Evolutionary conservation across 1,139 yeast species (phyloP).

Genomic region (Magnusiomyces clavatus): DNA sequence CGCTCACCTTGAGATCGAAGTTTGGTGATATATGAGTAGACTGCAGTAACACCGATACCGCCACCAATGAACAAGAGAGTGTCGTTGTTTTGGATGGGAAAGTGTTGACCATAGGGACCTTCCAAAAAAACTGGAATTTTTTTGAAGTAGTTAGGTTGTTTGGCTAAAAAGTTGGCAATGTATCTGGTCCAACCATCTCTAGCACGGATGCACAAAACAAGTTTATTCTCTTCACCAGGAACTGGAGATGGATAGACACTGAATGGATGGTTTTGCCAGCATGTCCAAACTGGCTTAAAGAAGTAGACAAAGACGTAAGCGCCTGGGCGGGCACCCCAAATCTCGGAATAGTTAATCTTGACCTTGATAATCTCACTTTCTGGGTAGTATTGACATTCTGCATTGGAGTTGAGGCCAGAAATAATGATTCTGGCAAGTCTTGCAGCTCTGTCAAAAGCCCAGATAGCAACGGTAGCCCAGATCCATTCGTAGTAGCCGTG

Average conservation of each 20-base stretch:
- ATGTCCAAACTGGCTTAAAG: slow-evolving; percentile 41
- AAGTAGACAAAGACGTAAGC: slow-evolving; percentile 52
- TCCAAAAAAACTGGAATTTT: slow-evolving; percentile 36
- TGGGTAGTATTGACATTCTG: slow-evolving; percentile 20
- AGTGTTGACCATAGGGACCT: slow-evolving; percentile 49
- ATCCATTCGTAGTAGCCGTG: slow-evolving; percentile 36
- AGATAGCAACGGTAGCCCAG: slow-evolving; percentile 32
- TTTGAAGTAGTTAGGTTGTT: slow-evolving; percentile 15
- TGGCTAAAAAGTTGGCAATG: slow-evolving; percentile 19
- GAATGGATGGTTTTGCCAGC: slow-evolving; percentile 63
- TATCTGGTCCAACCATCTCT: slow-evolving; percentile 27
- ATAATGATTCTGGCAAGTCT: slow-evolving; percentile 31
- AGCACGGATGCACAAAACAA: slow-evolving; percentile 30
- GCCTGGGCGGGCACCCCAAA: slow-evolving; percentile 46
- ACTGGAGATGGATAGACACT: slow-evolving; percentile 37
- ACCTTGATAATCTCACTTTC: slow-evolving; percentile 25
- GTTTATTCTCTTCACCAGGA: slow-evolving; percentile 20
- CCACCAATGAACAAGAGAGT: slow-evolving; percentile 47
- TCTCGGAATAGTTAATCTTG: slow-evolving; percentile 22
- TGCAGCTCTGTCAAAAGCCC: slow-evolving; percentile 35
- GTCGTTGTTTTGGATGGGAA: slow-evolving; percentile 44
- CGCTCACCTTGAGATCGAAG: slow-evolving; percentile 13
- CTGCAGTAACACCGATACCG: slow-evolving; percentile 63
- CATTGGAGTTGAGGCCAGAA: slow-evolving; percentile 37
- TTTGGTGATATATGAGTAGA: slow-evolving; percentile 24